Evolutionary conservation across 306 rosid species (phyloP).

Genomic region (Cucumis hystrix): DNA sequence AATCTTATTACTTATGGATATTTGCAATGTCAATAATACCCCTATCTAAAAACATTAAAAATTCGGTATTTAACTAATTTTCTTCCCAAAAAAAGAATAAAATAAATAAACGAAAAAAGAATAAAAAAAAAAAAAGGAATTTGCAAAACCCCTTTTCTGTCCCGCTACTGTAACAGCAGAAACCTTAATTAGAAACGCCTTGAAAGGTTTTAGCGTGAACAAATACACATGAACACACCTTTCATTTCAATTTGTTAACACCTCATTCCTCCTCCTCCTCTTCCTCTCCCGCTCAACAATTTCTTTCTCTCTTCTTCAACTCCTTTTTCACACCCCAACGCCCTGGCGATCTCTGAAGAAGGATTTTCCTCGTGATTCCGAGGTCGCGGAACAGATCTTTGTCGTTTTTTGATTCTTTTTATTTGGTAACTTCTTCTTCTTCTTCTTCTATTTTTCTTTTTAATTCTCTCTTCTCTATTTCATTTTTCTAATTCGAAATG

Average conservation of each 20-base stretch:
- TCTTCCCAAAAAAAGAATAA: background rate
- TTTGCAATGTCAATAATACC: background rate
- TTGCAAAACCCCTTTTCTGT: background rate
- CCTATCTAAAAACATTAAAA: background rate
- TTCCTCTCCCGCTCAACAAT: background rate
- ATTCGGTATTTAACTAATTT: background rate
- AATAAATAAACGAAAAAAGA: background rate
- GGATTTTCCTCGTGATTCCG: constrained; percentile 22
- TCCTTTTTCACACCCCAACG: background rate
- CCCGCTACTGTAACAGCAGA: background rate
- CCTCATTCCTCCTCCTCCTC: background rate
- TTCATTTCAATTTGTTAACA: background rate
- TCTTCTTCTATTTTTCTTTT: background rate
- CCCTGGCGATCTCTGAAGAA: background rate
- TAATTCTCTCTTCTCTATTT: background rate
- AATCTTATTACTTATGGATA: too few species aligned
- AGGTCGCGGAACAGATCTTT: constrained; percentile 39
- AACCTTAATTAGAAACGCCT: background rate
- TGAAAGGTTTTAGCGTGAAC: background rate
- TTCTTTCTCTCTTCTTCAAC: background rate
- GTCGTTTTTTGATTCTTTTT: background rate
- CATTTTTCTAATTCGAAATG: background rate
- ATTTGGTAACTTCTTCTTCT: constrained; percentile 20
- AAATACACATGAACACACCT: background rate
- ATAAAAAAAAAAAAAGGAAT: background rate